Base-by-base conservation (phyloP, 2,329 filamentous ascomycete genomes). In the Hypocreales sp. region DNA sequence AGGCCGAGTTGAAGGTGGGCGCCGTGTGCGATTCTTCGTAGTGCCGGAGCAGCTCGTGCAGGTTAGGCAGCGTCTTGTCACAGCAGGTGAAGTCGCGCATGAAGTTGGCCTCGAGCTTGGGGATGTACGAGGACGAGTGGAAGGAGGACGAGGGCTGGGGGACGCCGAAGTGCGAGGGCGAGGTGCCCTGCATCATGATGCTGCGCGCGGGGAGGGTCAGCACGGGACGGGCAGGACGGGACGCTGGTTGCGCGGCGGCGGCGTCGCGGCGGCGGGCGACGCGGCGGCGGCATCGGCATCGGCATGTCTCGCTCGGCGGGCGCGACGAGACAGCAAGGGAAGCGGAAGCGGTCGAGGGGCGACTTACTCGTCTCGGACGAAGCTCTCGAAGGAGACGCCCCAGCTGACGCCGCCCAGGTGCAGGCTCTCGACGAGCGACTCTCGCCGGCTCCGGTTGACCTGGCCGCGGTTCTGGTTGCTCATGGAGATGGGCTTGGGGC, bases 41-140 rank as follows among this genome's bases (percentile, higher is more conserved):
- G 52, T 98, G 90, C 48, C 93, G 84, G 25, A 98, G 63, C 25
- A 98, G 65, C 47, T 95, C 90, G 56, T 98, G 90, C 40, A 98
- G 69, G 27, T 86, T 92, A 15, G 86, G 79, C 39, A 94, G 67
- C 18, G 78, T 87, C 43, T 82, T 71, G 44, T 84, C 84, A 56
- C 90, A 98, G 59, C 90, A 98, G 28, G 79, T 79, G 56, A 95
- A 95, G 57, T 95, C 86, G 53, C 79, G 79, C 82, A 95, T 92
- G 52, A 94, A 98, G 47, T 87, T 90, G 35, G 87, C 87, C 55
- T 98, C 90, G 47, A 94, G 73, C 53, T 93, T 94, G 8, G 86
- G 87, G 2, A 94, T 69, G 49, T 95, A 95, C 15, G 90, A 95
- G 6, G 86, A 92, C 1, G 87, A 95, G 53, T 95, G 87, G 44